Conservation (phyloP, 345 rosid species). For the Rhizophora mangle region DNA sequence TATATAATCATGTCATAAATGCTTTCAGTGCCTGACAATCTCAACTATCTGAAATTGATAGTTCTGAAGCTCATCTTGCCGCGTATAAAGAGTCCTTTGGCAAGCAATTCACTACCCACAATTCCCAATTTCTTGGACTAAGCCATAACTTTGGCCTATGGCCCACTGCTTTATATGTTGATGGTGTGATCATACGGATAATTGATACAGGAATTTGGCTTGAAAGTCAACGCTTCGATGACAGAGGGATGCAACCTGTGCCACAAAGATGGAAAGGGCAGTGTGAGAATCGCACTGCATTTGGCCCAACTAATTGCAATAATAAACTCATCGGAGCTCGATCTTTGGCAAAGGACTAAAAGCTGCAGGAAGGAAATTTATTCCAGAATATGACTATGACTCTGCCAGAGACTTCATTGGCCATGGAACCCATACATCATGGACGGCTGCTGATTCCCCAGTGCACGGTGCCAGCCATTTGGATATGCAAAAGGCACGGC, state of each 20-base stretch:
- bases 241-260: conserved; percentile 12
- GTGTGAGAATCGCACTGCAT: conserved; percentile 20
- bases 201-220: conserved; percentile 27
- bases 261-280: conserved; percentile 23
- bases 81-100: conserved; percentile 35
- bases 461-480: conserved; percentile 18
- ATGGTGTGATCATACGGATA: conserved; percentile 20
- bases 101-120: conserved; percentile 39
- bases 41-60: conserved; percentile 38
- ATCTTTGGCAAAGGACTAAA: conserved; percentile 20
- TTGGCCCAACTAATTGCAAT: conserved; percentile 13
- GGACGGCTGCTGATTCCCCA: conserved; percentile 22
- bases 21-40: conserved; percentile 46
- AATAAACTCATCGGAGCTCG: conserved; percentile 24
- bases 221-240: conserved; percentile 19
- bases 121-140: conserved; percentile 41
- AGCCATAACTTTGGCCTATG: conserved; percentile 2
- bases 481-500: conserved; percentile 29
- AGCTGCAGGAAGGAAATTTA: conserved; percentile 32
- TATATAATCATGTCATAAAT: conserved; percentile 39
- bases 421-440: conserved; percentile 25
- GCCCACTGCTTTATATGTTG: conserved; percentile 7
- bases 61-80: conserved; percentile 37
- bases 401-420: conserved; percentile 14
- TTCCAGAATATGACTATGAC: conserved; percentile 18